Percentiles rank a stretch among this genome's conserved stretches.
These are phyloP conservation scores for Euphorbia peplus DNA, from an alignment of 345 rosid genomes.

Conservation along the genomic window DNA sequence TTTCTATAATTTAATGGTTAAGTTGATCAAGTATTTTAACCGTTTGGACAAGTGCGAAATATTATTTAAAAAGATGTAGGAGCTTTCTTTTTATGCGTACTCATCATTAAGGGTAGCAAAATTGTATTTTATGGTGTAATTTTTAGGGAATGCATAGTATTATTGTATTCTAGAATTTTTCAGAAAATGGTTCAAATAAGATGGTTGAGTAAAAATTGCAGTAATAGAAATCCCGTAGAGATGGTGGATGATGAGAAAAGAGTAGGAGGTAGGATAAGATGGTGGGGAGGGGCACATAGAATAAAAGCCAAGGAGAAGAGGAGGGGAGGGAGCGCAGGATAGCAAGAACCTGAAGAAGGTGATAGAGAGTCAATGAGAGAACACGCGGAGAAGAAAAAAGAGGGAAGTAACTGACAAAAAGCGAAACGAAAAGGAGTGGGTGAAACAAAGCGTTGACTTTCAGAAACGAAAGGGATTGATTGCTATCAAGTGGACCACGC, in stretches of 20 bases:
- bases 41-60: too few relatives aligned
- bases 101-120: too few relatives aligned
- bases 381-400: slow-evolving; percentile 26
- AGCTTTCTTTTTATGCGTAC: too few relatives aligned
- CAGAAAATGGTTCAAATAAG: too few relatives aligned
- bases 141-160: too few relatives aligned
- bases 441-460: not conserved
- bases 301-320: not conserved
- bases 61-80: too few relatives aligned
- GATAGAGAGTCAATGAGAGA: slow-evolving; percentile 18
- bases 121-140: too few relatives aligned
- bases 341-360: slow-evolving; percentile 3
- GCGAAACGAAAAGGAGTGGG: not conserved
- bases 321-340: slow-evolving; percentile 19
- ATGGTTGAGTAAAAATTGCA: too few relatives aligned
- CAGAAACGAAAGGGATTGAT: not conserved
- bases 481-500: slow-evolving; percentile 15
- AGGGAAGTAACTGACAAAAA: slow-evolving; percentile 2
- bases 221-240: not conserved
- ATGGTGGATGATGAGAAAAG: not conserved
- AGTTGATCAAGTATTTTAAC: too few relatives aligned
- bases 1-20: too few relatives aligned
- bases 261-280: not conserved
- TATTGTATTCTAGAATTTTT: too few relatives aligned
- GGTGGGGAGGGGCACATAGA: not conserved